Conservation (phyloP, 345 rosid species). For the Ceriops zippeliana region DNA sequence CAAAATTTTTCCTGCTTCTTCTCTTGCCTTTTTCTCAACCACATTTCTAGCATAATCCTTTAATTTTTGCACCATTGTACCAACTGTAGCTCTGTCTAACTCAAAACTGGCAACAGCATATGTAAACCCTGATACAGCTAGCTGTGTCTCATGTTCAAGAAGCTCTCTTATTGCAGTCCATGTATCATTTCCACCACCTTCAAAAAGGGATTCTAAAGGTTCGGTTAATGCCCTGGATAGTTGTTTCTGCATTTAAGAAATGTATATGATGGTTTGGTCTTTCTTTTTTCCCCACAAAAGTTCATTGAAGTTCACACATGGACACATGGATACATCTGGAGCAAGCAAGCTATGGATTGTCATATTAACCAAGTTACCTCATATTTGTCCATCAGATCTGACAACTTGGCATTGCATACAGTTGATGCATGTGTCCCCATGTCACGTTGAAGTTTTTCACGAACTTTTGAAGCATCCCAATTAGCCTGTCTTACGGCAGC, state of each 20-base stretch:
- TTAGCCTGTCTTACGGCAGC: conserved; percentile 52
- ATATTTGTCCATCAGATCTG: conserved; percentile 44
- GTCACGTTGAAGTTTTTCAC: conserved; percentile 57
- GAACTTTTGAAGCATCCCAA: conserved; percentile 63
- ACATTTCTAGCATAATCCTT: conserved; percentile 48
- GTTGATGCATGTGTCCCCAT: conserved; percentile 50
- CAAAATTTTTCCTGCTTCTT: conserved; percentile 67
- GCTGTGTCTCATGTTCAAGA: conserved; percentile 57
- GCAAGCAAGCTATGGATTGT: background rate
- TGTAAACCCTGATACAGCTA: conserved; percentile 44
- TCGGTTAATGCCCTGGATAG: conserved; percentile 41
- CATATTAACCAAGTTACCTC: conserved; percentile 40
- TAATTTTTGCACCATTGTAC: conserved; percentile 47
- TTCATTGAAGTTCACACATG: background rate
- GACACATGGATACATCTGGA: conserved; percentile 3
- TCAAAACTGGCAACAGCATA: conserved; percentile 51
- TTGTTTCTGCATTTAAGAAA: conserved; percentile 47
- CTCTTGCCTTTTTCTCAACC: conserved; percentile 67
- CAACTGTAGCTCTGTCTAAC: conserved; percentile 40
- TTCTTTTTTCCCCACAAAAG: background rate
- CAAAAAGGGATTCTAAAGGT: conserved; percentile 59
- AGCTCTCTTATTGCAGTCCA: conserved; percentile 66
- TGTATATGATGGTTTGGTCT: conserved; percentile 9
- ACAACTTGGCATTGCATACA: conserved; percentile 42
- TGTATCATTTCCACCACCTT: conserved; percentile 52